Base-by-base conservation (phyloP, 2,329 filamentous ascomycete species). In the Pseudogymnoascus sp. region DNA sequence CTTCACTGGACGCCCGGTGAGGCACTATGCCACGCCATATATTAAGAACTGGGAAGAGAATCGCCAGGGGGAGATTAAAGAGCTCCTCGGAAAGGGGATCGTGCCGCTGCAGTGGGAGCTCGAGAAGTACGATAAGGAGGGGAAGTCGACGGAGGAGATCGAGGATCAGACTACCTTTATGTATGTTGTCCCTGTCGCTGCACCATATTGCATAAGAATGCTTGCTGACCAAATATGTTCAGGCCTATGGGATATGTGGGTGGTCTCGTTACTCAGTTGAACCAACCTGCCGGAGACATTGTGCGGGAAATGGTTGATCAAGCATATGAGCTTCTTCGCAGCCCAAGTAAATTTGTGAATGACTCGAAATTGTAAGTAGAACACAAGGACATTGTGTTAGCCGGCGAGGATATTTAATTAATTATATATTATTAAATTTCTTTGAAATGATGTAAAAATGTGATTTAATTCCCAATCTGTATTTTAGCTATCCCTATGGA, bases 211-310 rank as follows among this genome's bases (percentile, higher is more conserved):
- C 83, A 89, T 62, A 83, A 90, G 60, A 92, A 96, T 64, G 92
- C 96, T 23, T 97, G 78, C 93, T 97, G 75, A 55, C 49, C 4
- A 2, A 90, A 93, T 74, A 90, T 90, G 91, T 91, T 91, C 12
- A 95, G 85, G 80, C 79, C 96, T 69, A 97, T 97, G 93, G 93
- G 93, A 76, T 93, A 96, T 84, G 92, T 89, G 66, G 89, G 93
- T 43, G 92, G 93, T 33, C 90, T 96, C 23, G 89, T 93, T 63
- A 93, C 92, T 72, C 90, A 97, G 78, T 88, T 86, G 81, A 93
- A 93, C 35, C 61, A 62, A 85, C 79, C 83, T 23, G 93, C 93
- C 66, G 93, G 91, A 83, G 89, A 75, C 25, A 93, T 97, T 67
- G 87, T 97, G 28, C 92, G 97, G 71, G 93, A 97, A 80, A 89